These are phyloP conservation scores for Sonneratia caseolaris DNA, from an alignment of 345 rosid species.

Conservation along the genomic window DNA sequence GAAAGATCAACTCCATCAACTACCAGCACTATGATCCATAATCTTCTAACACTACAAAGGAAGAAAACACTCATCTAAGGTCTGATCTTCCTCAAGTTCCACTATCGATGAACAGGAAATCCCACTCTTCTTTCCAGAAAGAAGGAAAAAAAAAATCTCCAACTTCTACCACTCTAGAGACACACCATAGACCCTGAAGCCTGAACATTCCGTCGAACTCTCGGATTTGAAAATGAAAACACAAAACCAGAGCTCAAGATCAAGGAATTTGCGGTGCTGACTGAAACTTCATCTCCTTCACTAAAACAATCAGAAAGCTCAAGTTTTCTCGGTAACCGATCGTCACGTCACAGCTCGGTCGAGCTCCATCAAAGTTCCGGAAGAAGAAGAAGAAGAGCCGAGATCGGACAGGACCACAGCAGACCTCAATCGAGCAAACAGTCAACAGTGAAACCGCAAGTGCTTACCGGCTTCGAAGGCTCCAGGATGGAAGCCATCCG, in stretches of 20 bases:
- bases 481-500: slow-evolving; percentile 60
- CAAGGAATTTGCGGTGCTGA: not conserved
- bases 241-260: not conserved
- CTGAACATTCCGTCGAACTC: not conserved
- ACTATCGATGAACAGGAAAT: not conserved
- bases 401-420: not conserved
- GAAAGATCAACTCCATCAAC: not conserved
- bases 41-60: too few relatives aligned
- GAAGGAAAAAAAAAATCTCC: not conserved
- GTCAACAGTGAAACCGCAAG: not conserved
- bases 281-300: not conserved
- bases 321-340: not conserved
- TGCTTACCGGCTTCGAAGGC: slow-evolving; percentile 46
- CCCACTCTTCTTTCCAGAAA: not conserved
- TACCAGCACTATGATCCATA: not conserved
- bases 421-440: not conserved
- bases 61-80: too few relatives aligned
- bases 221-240: not conserved
- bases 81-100: too few relatives aligned
- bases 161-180: not conserved
- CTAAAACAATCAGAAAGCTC: not conserved
- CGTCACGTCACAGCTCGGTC: not conserved
- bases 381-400: not conserved
- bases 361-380: not conserved
- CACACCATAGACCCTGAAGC: not conserved